These are phyloP conservation scores for Trifolium fragiferum DNA, from an alignment of 306 rosid species.

Conservation along the genomic window DNA sequence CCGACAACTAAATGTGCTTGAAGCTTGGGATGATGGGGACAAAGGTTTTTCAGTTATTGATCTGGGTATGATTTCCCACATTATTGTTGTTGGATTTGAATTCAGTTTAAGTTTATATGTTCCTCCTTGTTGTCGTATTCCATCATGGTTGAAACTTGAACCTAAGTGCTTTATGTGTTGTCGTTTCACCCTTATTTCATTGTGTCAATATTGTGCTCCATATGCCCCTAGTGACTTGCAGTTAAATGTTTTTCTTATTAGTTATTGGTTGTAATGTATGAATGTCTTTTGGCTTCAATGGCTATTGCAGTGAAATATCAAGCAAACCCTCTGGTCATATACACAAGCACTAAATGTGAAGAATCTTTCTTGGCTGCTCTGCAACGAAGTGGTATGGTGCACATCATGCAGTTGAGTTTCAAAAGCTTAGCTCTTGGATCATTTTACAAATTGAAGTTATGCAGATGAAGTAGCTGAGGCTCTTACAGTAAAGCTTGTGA, in stretches of 20 bases:
- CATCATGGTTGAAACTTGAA: conserved; percentile 36
- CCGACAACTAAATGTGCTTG: conserved; percentile 88
- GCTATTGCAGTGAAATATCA: conserved; percentile 83
- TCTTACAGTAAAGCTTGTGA: conserved; percentile 80
- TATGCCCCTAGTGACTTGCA: conserved; percentile 14
- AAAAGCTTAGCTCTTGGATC: conserved; percentile 35
- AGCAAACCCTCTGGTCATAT: conserved; percentile 83
- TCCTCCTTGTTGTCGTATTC: conserved; percentile 33
- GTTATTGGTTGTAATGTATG: conserved; percentile 30
- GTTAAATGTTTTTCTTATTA: conserved; percentile 12
- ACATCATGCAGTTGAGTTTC: conserved; percentile 33
- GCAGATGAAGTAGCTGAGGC: conserved; percentile 76
- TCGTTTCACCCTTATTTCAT: conserved; percentile 4
- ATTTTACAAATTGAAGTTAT: conserved; percentile 52
- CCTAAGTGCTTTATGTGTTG: conserved; percentile 18
- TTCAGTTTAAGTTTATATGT: conserved; percentile 40
- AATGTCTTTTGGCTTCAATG: conserved; percentile 41
- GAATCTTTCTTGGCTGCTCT: conserved; percentile 90
- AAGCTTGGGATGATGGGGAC: conserved; percentile 95
- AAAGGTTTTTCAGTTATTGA: conserved; percentile 79
- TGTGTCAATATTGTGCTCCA: background rate
- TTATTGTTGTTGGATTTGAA: conserved; percentile 29
- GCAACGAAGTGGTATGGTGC: conserved; percentile 75
- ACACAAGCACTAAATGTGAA: conserved; percentile 89
- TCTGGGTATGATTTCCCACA: conserved; percentile 65